Conservation (phyloP, 2,329 filamentous ascomycete species). For the Nemania abortiva region DNA sequence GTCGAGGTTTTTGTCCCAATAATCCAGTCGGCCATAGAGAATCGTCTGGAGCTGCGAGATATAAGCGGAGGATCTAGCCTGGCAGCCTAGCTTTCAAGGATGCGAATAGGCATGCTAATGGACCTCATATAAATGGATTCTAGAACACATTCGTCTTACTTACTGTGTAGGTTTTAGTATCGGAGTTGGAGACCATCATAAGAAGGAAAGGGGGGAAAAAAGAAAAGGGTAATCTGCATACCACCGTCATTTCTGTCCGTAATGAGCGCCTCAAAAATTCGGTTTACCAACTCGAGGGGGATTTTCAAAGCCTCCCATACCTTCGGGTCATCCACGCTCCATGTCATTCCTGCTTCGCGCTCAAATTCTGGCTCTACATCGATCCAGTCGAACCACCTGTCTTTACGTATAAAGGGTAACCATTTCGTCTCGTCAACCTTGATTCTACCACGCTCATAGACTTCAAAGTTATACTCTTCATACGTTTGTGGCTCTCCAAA, state of each 20-base stretch:
- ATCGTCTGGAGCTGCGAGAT: conserved; percentile 1
- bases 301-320: background rate
- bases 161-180: background rate
- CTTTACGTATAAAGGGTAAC: conserved; percentile 20
- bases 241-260: conserved; percentile 10
- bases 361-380: background rate
- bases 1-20: too few species aligned
- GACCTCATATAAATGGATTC: background rate
- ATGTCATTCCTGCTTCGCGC: background rate
- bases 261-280: background rate
- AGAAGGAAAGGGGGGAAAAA: background rate
- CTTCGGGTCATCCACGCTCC: conserved; percentile 24
- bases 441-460: conserved; percentile 22
- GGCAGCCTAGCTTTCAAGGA: background rate
- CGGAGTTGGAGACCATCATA: background rate
- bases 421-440: conserved; percentile 22
- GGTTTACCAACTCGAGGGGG: conserved; percentile 15
- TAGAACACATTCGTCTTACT: background rate
- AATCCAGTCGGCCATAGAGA: too few species aligned
- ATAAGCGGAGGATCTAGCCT: background rate
- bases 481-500: background rate
- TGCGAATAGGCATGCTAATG: background rate
- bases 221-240: background rate
- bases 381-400: conserved; percentile 26
- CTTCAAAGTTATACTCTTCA: conserved; percentile 2